Percentiles rank a stretch among this genome's conserved stretches.
These are phyloP conservation scores for Sedum album DNA, from an alignment of 164 flowering plant species.

Conservation along the genomic window DNA sequence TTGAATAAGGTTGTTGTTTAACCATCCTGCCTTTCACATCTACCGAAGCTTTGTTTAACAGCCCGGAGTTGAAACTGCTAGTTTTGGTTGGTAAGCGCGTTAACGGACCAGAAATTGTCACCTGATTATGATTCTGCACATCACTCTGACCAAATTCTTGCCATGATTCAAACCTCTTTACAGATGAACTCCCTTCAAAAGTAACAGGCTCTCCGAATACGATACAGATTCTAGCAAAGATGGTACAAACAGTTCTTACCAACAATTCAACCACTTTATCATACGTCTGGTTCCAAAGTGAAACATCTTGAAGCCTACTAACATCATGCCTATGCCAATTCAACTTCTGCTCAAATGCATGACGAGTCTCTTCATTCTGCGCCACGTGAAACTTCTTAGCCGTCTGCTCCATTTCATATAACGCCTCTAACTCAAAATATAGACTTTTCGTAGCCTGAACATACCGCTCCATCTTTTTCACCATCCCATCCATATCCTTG, in stretches of 20 bases:
- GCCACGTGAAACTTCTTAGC: conserved; percentile 63
- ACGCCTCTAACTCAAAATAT: conserved; percentile 67
- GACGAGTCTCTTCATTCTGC: conserved; percentile 67
- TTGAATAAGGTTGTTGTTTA: conserved; percentile 24
- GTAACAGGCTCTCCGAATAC: conserved; percentile 49
- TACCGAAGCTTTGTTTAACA: conserved; percentile 15
- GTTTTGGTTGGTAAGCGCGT: conserved; percentile 24
- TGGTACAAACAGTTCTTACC: conserved; percentile 81
- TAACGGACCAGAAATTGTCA: conserved; percentile 21
- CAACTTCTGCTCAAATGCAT: conserved; percentile 76
- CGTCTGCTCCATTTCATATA: conserved; percentile 75
- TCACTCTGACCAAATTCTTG: conserved; percentile 23
- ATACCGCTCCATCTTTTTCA: conserved; percentile 82
- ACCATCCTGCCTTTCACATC: conserved; percentile 22
- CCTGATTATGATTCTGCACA: conserved; percentile 12
- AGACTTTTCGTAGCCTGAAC: conserved; percentile 55
- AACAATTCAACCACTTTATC: conserved; percentile 79
- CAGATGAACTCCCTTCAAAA: conserved; percentile 18
- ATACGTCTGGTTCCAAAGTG: conserved; percentile 82
- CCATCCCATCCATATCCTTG: conserved; percentile 91
- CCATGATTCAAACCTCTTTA: conserved; percentile 19
- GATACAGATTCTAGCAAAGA: conserved; percentile 49
- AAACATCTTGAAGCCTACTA: conserved; percentile 58
- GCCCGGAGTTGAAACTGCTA: conserved; percentile 26
- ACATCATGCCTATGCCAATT: conserved; percentile 86